Base-by-base conservation (phyloP, 768 basidiomycete genomes). In the Lactarius psammicola region DNA sequence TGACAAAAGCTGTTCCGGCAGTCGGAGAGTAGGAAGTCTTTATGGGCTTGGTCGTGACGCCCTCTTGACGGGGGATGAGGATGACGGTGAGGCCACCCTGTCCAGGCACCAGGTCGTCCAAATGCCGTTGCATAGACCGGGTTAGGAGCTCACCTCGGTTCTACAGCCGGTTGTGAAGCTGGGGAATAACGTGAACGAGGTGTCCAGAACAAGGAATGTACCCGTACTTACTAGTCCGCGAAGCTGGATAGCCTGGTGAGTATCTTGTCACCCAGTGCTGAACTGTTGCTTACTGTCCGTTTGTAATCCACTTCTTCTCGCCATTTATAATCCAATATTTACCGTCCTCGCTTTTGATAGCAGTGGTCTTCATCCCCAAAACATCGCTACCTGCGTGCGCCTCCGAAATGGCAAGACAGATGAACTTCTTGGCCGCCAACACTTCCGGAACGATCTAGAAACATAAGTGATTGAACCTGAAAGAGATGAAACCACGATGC, bases 311-410 rank as follows among this genome's bases (percentile, higher is more conserved):
- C 76, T 92, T 91, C 83, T 93, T 93, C 70, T 87, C 88, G 65
- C 89, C 94, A 70, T 90, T 92, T 71, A 95, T 87, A 59, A 90
- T 89, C 86, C 87, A 94, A 69, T 87, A 80, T 73, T 89, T 90
- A 33, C 91, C 92, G 72, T 95, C 92, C 62, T 87, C 87, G 30
- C 83, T 88, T 76, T 92, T 90, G 23, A 83, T 85, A 18, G 93
- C 94, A 7, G 85, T 87, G 6, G 92, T 94, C 72, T 86, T 82
- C 62, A 95, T 76, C 9, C 92, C 90, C 76, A 85, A 83, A 5
- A 97, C 93, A 75, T 95, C 94, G 72, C 86, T 88, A 33, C 89
- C 93, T 10, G 92, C 93, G 65, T 88, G 89, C 13, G 94, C 92
- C 76, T 96, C 94, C 18, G 89, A 89, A 69, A 95, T 89, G 28